Conservation (phyloP, 768 basidiomycete genomes). For the Serendipita sp. region DNA sequence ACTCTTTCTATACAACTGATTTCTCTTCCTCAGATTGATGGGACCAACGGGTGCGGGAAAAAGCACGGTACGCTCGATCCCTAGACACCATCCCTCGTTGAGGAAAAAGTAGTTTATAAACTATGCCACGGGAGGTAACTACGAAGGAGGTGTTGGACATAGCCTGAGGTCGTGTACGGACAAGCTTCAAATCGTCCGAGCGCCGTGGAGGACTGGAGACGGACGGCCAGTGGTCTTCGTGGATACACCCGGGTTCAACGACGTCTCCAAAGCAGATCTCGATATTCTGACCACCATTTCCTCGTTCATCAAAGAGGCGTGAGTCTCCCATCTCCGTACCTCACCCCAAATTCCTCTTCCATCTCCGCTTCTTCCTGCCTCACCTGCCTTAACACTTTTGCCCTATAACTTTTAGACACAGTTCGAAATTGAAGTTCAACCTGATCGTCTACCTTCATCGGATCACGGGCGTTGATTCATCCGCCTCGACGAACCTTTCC, state of each 20-base stretch:
- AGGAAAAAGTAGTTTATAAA: not conserved
- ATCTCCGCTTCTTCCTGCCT: too few relatives aligned
- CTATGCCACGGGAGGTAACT: not conserved
- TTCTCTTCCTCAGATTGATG: not conserved
- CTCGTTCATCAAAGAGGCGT: not conserved
- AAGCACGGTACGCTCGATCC: not conserved
- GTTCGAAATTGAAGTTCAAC: too few relatives aligned
- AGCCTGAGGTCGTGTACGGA: not conserved
- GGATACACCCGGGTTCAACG: conserved; percentile 18
- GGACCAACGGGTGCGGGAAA: not conserved
- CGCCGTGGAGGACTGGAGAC: not conserved
- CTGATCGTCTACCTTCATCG: too few relatives aligned
- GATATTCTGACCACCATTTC: conserved; percentile 16
- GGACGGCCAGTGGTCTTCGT: conserved; percentile 13
- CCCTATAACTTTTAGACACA: too few relatives aligned
- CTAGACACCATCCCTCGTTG: not conserved
- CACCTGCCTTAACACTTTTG: too few relatives aligned
- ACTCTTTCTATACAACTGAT: too few relatives aligned
- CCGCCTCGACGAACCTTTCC: conserved; percentile 29
- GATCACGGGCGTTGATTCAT: conserved; percentile 7
- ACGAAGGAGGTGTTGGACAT: not conserved
- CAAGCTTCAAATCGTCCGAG: not conserved
- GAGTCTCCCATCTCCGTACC: not conserved
- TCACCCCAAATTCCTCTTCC: too few relatives aligned
- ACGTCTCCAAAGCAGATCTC: conserved; percentile 15